Evolutionary conservation across 305 asterid genomes (phyloP), one percentile per base, ranked within the genome.

Genomic region (Solanum hybrid): DNA sequence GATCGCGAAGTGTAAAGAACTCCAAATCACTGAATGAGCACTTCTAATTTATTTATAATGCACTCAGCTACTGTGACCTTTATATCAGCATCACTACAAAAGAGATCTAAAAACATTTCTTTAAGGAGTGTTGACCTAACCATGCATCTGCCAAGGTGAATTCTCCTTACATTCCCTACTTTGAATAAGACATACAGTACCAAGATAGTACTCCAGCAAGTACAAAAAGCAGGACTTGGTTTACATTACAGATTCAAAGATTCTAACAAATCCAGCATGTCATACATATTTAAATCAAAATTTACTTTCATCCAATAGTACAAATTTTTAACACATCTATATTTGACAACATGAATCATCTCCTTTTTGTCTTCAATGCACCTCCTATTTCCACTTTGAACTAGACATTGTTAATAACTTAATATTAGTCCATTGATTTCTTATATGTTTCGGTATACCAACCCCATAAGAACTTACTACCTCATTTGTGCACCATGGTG

Each of bases 11-110:
- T 24, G 80, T 79, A 88, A 64, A 35, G 22, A 34, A 89, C 92
- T 64, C 86, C 35, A 56, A 32, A 51, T 38, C 66, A 64, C 79
- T 32, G 90, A 38, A 89, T 51, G 90, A 88, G 86, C 91, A 46
- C 72, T 82, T 27, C n/a, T 82, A 82, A 10, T 27, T 42, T 42
- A 82, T 46, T 22, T 27, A 46, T 82, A 82, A 82, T 11, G 51
- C 46, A 78, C 27, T 78, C 29, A 78, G 51, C 29, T 78, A 35
- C 51, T 35, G 31, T 22, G 85, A 78, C 85, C 51, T 78, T 38
- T 35, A 22, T 35, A 78, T 78, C 31, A 78, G 85, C 20, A 79
- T 27, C 17, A 12, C 6, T 36, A 37, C 60, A 35, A 79, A 37
- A n/a, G 32, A n/a, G 32, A 79, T 37, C 85, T 79, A 17, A 37